Evolutionary conservation across 139 green algal genomes (phyloP).

Genomic region (Picochlorum sp.): DNA sequence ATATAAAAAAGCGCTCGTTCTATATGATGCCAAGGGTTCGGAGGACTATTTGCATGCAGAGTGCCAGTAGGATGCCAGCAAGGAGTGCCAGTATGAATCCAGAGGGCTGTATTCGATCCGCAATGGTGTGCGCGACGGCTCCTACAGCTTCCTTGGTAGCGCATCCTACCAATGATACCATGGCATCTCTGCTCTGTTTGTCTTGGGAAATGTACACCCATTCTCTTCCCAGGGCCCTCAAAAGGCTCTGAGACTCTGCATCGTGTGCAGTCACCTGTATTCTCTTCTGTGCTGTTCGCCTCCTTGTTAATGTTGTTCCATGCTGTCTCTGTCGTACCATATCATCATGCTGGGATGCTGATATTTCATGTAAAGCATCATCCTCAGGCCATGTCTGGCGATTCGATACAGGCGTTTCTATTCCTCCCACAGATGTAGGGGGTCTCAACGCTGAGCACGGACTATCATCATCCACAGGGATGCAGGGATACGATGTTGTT

Average conservation of each 20-base stretch:
- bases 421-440: too few relatives aligned
- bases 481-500: conserved; percentile 6
- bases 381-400: too few relatives aligned
- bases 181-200: conserved; percentile 11
- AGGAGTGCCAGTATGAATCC: background rate
- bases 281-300: too few relatives aligned
- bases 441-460: too few relatives aligned
- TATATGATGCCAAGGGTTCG: background rate
- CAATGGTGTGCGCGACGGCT: background rate
- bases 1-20: too few relatives aligned
- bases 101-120: background rate
- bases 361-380: too few relatives aligned
- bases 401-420: too few relatives aligned
- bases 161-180: conserved; percentile 15
- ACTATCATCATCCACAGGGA: background rate
- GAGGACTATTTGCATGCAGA: background rate
- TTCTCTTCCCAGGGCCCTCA: conserved; percentile 18
- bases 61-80: background rate
- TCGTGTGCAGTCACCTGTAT: background rate
- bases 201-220: conserved; percentile 21
- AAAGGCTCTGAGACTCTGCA: background rate
- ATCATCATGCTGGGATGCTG: too few relatives aligned
- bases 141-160: conserved; percentile 2
- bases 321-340: too few relatives aligned
- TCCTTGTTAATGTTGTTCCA: too few relatives aligned